Percentiles rank a stretch among this genome's conserved stretches.
Evolutionary conservation across 768 basidiomycete genomes (phyloP).

Genomic region (Leccinum subgranulosum): DNA sequence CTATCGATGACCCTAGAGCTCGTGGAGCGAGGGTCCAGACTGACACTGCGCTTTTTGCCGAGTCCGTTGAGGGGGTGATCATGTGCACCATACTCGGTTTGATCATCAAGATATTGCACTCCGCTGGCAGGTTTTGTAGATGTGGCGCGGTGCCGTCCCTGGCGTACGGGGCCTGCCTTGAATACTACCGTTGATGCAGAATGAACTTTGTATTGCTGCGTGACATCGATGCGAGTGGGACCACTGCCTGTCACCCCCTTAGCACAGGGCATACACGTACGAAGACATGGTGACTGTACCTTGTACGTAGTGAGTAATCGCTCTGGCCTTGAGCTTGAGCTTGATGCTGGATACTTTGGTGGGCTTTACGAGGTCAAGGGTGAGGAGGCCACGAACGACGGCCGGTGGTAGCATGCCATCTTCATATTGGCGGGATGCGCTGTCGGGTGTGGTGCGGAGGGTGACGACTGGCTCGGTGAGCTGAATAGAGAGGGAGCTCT

Average conservation of each 20-base stretch:
- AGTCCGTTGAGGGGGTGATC: not conserved
- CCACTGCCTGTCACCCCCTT: slow-evolving; percentile 48
- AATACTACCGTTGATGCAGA: slow-evolving; percentile 73
- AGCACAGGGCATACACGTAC: not conserved
- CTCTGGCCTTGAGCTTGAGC: slow-evolving; percentile 72
- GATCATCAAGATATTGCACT: slow-evolving; percentile 9
- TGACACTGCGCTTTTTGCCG: slow-evolving; percentile 6
- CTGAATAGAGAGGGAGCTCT: slow-evolving; percentile 50
- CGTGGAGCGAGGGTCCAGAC: slow-evolving; percentile 6
- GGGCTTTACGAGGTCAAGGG: slow-evolving; percentile 65
- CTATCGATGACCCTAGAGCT: not conserved
- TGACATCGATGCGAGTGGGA: slow-evolving; percentile 67
- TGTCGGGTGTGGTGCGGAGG: slow-evolving; percentile 46
- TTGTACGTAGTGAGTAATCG: slow-evolving; percentile 80
- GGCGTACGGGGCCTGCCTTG: slow-evolving; percentile 46
- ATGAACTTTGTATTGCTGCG: slow-evolving; percentile 75
- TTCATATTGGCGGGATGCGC: slow-evolving; percentile 17
- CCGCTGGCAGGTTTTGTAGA: slow-evolving; percentile 13
- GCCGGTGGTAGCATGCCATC: slow-evolving; percentile 52
- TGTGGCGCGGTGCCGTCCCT: slow-evolving; percentile 15
- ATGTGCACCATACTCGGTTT: not conserved
- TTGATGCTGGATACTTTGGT: slow-evolving; percentile 85
- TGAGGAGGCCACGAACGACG: slow-evolving; percentile 63
- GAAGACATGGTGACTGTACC: slow-evolving; percentile 44
- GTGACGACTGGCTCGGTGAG: slow-evolving; percentile 76